Conservation (phyloP, 805 yeast genomes). For the Monosporozyma servazzii region DNA sequence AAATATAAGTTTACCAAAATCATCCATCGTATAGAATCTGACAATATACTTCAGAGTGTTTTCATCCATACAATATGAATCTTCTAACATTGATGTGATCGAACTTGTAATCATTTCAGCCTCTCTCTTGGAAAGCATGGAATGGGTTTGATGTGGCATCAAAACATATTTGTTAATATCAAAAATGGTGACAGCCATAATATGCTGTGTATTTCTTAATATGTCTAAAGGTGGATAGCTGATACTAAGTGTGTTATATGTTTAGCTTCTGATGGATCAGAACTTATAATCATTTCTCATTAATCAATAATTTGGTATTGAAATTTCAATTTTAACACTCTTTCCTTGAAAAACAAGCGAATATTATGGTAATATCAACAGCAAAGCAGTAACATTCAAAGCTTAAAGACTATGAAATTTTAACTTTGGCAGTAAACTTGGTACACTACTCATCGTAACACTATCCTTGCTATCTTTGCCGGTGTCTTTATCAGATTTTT, state of each 20-base stretch:
- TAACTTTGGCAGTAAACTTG: constrained; percentile 18
- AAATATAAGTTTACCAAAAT: constrained; percentile 61
- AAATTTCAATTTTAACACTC: not conserved
- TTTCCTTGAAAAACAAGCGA: not conserved
- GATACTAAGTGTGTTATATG: not conserved
- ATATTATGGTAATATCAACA: not conserved
- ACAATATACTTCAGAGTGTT: constrained; percentile 45
- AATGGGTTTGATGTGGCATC: constrained; percentile 18
- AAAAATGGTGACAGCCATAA: not conserved
- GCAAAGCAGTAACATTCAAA: not conserved
- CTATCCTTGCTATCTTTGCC: not conserved
- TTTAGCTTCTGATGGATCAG: not conserved
- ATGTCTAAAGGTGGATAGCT: not conserved
- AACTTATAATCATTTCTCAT: not conserved
- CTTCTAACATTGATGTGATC: constrained; percentile 13
- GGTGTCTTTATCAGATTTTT: not conserved
- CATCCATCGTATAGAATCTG: constrained; percentile 57
- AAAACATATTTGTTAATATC: constrained; percentile 14
- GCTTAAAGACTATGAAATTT: constrained; percentile 19
- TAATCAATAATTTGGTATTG: not conserved
- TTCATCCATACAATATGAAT: constrained; percentile 17
- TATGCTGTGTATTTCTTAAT: not conserved
- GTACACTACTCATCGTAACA: constrained; percentile 8
- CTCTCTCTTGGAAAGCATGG: constrained; percentile 19
- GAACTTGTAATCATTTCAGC: constrained; percentile 17